Evolutionary conservation across 768 basidiomycete genomes (phyloP).

Genomic region (Amanita phalloides): DNA sequence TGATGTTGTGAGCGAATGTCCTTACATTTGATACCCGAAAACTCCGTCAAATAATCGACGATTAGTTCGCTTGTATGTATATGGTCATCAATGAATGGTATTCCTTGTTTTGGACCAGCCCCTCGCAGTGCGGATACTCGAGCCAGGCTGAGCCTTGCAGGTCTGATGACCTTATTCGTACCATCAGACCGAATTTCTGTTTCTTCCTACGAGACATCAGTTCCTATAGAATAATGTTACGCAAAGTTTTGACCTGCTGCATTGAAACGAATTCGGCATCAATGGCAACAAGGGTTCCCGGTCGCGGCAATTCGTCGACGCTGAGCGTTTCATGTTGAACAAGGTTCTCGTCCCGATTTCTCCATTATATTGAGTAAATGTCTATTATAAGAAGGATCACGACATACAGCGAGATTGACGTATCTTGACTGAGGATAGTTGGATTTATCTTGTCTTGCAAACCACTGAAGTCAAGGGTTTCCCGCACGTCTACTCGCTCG

Average conservation of each 20-base stretch:
- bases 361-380: slow-evolving; percentile 16
- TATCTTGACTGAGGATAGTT: slow-evolving; percentile 73
- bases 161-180: slow-evolving; percentile 84
- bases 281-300: slow-evolving; percentile 86
- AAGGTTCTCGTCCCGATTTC: slow-evolving; percentile 61
- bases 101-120: slow-evolving; percentile 64
- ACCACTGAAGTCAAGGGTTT: slow-evolving; percentile 48
- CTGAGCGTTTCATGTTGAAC: slow-evolving; percentile 74
- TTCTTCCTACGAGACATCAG: slow-evolving; percentile 56
- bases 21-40: slow-evolving; percentile 90
- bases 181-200: slow-evolving; percentile 93
- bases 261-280: slow-evolving; percentile 98
- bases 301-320: slow-evolving; percentile 68
- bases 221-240: neutral
- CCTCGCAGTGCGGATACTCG: slow-evolving; percentile 92
- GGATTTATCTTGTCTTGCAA: slow-evolving; percentile 63
- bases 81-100: slow-evolving; percentile 96
- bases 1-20: neutral
- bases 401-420: slow-evolving; percentile 75
- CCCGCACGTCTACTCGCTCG: slow-evolving; percentile 57
- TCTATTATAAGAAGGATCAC: neutral
- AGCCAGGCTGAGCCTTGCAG: slow-evolving; percentile 85
- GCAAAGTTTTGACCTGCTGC: slow-evolving; percentile 56
- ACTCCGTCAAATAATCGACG: slow-evolving; percentile 95
- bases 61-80: slow-evolving; percentile 94